Evolutionary conservation across 1,284 basidiomycete species (phyloP), one percentile per base, ranked within the genome.

Genomic region (Ceratobasidium sp.): DNA sequence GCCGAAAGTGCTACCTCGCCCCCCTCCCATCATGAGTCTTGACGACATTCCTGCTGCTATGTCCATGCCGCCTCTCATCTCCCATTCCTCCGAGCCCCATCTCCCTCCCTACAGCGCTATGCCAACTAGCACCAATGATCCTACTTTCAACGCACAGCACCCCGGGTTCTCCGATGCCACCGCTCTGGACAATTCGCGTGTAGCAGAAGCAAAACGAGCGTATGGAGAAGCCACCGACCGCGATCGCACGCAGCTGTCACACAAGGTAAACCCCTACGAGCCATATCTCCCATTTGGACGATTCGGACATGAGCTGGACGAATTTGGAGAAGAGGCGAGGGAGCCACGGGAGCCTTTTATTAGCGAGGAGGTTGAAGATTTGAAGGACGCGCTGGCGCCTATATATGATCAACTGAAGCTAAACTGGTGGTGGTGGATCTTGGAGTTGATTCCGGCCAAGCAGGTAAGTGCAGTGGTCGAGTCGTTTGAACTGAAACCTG

Each of bases 401-500:
- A 58, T 73, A 28, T 59, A 70, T 21, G 74, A 75, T 26, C 70
- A 72, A 26, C 50, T 75, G 6, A 47, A 63, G 9, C 28, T 66
- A 47, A 67, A 66, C n/a, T 75, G 70, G 64, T 63, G 64, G 41
- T 75, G 73, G 67, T 75, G 74, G 74, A 64, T 75, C 16, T 49
- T 75, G 32, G 74, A 75, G 67, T 21, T 75, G 2, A 28, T 75
- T 28, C 74, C 74, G 8, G 38, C 66, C 30, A 49, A 62, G 21
- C 72, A 75, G 44, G 67, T 69, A 44, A 35, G 52, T 41, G 26
- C 16, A 4, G 43, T 28, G 18, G 5, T 9, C 6, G 52, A 16
- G 23, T 50, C 1, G 2, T 8, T 4, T n/a, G n/a, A 9, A 18
- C 30, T 14, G 30, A 38, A n/a, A 6, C 47, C n/a, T 49, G 23